Conservation (phyloP, 768 basidiomycete genomes). For the Suillus cothurnatus region DNA sequence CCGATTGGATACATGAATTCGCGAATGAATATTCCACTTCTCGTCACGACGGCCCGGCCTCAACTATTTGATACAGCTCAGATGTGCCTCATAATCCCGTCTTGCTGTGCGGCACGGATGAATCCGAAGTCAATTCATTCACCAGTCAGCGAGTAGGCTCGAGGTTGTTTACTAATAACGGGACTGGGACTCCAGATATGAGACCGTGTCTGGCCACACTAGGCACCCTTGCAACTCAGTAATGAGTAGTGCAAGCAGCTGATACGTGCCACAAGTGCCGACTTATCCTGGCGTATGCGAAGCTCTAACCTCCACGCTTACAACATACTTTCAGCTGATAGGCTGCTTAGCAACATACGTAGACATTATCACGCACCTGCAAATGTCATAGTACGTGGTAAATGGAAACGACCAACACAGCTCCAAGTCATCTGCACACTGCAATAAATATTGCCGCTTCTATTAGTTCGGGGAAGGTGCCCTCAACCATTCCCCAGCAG, state of each 20-base stretch:
- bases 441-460: neutral
- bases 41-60: neutral
- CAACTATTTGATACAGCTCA: neutral
- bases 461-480: conserved; percentile 14
- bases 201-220: neutral
- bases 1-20: neutral
- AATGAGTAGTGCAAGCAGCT: neutral
- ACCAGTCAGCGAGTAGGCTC: neutral
- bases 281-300: neutral
- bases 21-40: neutral
- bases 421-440: neutral
- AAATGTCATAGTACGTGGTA: neutral
- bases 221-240: neutral
- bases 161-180: neutral
- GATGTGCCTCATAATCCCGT: neutral
- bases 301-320: neutral
- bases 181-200: neutral
- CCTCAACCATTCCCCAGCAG: conserved; percentile 44
- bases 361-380: neutral
- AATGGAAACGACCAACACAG: neutral
- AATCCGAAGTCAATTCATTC: neutral
- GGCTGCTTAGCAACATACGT: neutral
- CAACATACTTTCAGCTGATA: neutral
- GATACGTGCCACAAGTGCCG: neutral
- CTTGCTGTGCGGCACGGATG: neutral